Conservation (phyloP, 148 eudicot species). For the Rhododendron simsii region DNA sequence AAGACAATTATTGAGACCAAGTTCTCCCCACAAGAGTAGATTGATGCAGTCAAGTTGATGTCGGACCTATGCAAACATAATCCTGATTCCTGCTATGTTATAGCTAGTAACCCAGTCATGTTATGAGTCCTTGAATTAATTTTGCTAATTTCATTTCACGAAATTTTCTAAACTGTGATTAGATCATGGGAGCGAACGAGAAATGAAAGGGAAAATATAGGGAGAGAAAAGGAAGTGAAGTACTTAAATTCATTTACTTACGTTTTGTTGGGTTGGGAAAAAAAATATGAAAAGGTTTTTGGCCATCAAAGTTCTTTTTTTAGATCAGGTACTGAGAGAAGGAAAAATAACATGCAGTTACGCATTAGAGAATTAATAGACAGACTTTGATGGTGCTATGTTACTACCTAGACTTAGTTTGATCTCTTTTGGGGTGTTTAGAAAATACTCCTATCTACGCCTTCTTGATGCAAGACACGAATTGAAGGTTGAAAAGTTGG, state of each 20-base stretch:
- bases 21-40: background rate
- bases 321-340: background rate
- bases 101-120: background rate
- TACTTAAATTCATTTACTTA: background rate
- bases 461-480: background rate
- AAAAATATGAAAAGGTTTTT: background rate
- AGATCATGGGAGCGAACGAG: background rate
- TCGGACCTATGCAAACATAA: background rate
- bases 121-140: background rate
- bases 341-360: too few relatives aligned
- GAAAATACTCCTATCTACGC: background rate
- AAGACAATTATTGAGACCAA: background rate
- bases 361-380: background rate
- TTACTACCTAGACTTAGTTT: background rate
- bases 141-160: background rate
- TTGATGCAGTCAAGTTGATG: background rate
- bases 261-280: background rate
- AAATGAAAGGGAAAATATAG: background rate
- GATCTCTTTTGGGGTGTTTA: background rate
- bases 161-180: background rate
- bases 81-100: background rate
- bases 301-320: background rate
- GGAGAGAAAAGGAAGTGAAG: background rate
- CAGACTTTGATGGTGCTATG: background rate
- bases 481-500: background rate